A percentile compares a stretch with the other conserved stretches of the same genome.
These are phyloP conservation scores for Verticillium longisporum DNA, from an alignment of 2,329 filamentous ascomycete species.

Conservation along the genomic window DNA sequence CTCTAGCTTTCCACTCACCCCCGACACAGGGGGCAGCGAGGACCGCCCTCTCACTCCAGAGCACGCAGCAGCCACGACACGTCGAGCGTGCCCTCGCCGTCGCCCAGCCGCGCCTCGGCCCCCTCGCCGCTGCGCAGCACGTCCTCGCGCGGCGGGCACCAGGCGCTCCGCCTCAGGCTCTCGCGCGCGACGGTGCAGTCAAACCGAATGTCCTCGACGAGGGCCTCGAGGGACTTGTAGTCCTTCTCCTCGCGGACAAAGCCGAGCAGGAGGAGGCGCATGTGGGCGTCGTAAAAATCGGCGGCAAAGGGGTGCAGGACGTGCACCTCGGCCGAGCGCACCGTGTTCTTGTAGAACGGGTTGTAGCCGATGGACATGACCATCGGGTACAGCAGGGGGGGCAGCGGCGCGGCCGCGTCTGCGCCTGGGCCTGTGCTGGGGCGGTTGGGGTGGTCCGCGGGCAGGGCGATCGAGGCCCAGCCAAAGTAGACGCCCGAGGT, in stretches of 20 bases:
- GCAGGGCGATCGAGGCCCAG: conserved; percentile 68
- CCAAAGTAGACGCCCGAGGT: conserved; percentile 89
- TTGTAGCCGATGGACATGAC: conserved; percentile 96
- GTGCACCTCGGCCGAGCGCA: conserved; percentile 83
- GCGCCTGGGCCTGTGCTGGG: conserved; percentile 15
- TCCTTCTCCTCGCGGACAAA: conserved; percentile 87
- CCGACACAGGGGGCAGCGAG: background rate
- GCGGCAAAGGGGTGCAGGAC: conserved; percentile 68
- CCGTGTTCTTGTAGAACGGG: conserved; percentile 90
- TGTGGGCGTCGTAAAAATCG: conserved; percentile 80
- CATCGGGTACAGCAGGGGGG: conserved; percentile 62
- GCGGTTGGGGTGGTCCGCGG: conserved; percentile 37
- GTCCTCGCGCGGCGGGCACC: conserved; percentile 33
- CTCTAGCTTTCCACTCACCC: background rate
- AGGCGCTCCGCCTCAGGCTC: conserved; percentile 64
- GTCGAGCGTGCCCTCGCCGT: conserved; percentile 23
- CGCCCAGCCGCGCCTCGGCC: background rate
- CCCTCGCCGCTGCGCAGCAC: conserved; percentile 2
- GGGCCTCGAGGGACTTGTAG: conserved; percentile 74
- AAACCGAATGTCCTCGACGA: conserved; percentile 81
- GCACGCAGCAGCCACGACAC: conserved; percentile 30
- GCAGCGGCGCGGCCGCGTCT: too few relatives aligned
- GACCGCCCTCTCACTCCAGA: conserved; percentile 9
- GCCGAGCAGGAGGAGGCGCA: conserved; percentile 75
- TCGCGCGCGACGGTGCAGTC: conserved; percentile 78